Base-by-base conservation (phyloP, 2,329 filamentous ascomycete species). In the Capronia epimyces region DNA sequence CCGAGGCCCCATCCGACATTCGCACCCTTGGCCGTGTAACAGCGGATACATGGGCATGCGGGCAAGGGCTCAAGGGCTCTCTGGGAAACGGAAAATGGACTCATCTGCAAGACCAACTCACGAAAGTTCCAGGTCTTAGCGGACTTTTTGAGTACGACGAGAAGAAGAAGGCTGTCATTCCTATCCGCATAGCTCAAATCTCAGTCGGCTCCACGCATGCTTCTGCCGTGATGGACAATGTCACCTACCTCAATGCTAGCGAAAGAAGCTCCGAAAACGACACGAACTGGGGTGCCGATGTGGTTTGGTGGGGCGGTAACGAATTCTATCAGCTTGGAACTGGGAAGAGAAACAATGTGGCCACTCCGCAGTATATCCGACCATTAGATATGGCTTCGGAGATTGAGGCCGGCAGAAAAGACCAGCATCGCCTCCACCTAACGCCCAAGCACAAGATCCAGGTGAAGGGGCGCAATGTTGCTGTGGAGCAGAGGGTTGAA, bases 291-390 rank as follows among this genome's bases (percentile, higher is more conserved):
- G 93, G 93, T 43, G 82, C 86, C 3, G 93, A 97, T 66, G 83
- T 90, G 24, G 67, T 97, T 1, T 94, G 88, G 75, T 98, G 90
- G 88, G 93, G 93, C 55, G 89, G 89, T 46, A 98, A 97, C 63
- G 90, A 97, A 71, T 81, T 84, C 66, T 96, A 86, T 68, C 93
- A 98, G 70, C 79, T 98, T 21, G 93, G 93, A 10, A 96, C 86
- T 0, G 90, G 93, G 22, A 94, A 86, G 74, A 75, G 91, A 55
- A 93, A 81, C 63, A 97, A 97, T 64, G 65, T 86, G 8, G 80
- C 81, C 46, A 76, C 78, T 10, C 93, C 93, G 1, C 76, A 77
- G 1, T 91, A 95, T 65, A 89, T 96, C 46, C 80, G 82, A 25
- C 85, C 88, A 12, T 68, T 91, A 36, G 89, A 95, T 55, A 70